Conservation (phyloP, 148 eudicot genomes). For the Selenicereus undatus region DNA sequence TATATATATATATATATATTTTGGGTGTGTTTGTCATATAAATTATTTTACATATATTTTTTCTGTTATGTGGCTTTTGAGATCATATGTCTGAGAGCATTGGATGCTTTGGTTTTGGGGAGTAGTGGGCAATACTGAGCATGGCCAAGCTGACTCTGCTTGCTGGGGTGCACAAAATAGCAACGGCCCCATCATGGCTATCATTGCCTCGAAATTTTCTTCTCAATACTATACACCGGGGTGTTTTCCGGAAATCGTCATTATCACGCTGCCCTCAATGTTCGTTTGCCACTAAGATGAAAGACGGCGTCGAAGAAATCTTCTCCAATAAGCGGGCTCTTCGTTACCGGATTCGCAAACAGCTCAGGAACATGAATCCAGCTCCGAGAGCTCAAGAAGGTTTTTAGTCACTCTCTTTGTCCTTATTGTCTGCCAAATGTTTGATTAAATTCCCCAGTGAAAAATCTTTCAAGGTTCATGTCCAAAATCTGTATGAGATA, state of each 20-base stretch:
- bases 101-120: too few species aligned
- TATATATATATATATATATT: too few species aligned
- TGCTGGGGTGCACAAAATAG: background rate
- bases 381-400: conserved; percentile 29
- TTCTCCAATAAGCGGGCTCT: conserved; percentile 26
- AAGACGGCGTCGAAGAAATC: conserved; percentile 20
- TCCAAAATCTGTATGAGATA: background rate
- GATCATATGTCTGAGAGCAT: too few species aligned
- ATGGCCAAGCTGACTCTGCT: background rate
- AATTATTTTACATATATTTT: too few species aligned
- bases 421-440: background rate
- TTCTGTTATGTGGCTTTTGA: too few species aligned
- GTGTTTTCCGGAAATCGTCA: background rate
- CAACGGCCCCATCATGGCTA: background rate
- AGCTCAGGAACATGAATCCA: conserved; percentile 24
- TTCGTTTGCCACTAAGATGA: conserved; percentile 18
- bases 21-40: too few species aligned
- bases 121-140: too few species aligned
- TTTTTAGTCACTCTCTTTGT: background rate
- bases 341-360: conserved; percentile 20
- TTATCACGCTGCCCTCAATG: conserved; percentile 4
- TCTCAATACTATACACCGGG: background rate
- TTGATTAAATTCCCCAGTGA: conserved; percentile 6
- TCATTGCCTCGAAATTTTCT: background rate
- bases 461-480: background rate